These are phyloP conservation scores for Saccharomyces mikatae DNA, from an alignment of 805 yeast species.

Conservation along the genomic window DNA sequence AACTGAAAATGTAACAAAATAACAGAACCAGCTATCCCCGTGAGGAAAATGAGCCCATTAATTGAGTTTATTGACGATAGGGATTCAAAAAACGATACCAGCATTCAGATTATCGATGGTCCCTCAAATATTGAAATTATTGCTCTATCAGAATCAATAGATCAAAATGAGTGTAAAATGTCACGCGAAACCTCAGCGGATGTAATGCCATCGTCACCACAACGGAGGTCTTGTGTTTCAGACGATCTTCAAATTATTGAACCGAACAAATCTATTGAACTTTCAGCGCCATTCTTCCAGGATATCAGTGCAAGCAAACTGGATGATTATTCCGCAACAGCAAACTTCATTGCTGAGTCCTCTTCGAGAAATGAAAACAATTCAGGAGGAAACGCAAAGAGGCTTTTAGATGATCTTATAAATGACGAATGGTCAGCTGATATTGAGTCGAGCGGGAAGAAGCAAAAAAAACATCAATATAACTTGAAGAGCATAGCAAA, in stretches of 20 bases:
- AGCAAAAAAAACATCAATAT: neutral
- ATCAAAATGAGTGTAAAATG: neutral
- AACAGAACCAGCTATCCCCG: neutral
- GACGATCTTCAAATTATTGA: neutral
- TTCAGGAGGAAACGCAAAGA: constrained; percentile 1
- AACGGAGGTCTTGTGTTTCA: neutral
- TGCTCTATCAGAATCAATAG: neutral
- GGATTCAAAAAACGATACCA: neutral
- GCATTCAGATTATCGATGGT: neutral
- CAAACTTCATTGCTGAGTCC: neutral
- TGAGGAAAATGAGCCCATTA: neutral
- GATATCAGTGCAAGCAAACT: constrained; percentile 12
- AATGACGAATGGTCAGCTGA: constrained; percentile 9
- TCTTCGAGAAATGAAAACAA: neutral
- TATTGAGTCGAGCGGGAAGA: neutral
- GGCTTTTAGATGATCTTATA: constrained; percentile 12
- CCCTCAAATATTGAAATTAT: neutral
- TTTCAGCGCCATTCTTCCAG: constrained; percentile 17
- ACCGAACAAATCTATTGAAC: constrained; percentile 13
- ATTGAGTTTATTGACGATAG: neutral
- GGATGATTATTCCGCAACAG: neutral
- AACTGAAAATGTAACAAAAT: neutral
- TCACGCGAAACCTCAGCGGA: neutral
- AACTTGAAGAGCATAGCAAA: neutral
- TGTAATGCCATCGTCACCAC: neutral